Base-by-base conservation (phyloP, 495 filamentous ascomycete genomes). In the Friedmanniomyces simplex region DNA sequence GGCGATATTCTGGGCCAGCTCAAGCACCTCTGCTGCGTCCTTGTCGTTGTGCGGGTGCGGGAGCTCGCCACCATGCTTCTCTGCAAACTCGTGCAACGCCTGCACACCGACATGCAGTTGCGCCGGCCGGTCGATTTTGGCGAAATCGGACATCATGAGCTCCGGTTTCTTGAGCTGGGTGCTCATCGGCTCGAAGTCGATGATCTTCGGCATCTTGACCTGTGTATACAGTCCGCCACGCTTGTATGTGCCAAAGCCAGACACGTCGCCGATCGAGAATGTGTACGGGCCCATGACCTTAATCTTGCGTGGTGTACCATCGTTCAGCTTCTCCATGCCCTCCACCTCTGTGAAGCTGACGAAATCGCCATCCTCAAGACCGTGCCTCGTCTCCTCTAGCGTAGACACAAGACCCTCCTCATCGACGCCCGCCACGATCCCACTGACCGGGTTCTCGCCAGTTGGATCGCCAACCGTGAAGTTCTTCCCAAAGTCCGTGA, bases 251-350 rank as follows among this genome's bases (percentile, higher is more conserved):
- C 91, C 91, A 39, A 95, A 77, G 3, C 79, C 82, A 16, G 89
- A 89, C 10, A 96, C 89, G 72, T 97, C 89, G 26, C 91, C 93
- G 64, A 99, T 96, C 7, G 86, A 89, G 70, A 99, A 99, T 11
- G 93, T 94, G 68, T 96, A 97, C 2, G 94, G 94, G 0, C 86
- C 93, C 73, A 95, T 96, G 25, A 96, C 91, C 7, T 85, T 91
- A 41, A 99, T 74, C 73, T 96, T 94, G 55, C 85, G 82, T 36
- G 91, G 91, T 52, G 85, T 85, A 46, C 79, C 79, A 65, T 81
- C 78, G 68, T 97, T 98, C 51, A 97, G 71, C 18, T 71, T 83
- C 54, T 95, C 91, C 89, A 97, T 95, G 25, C 93, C 93, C 72
- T 89, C 80, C 46, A 99, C 71, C 72, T 97, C 94, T 3, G 83